These are phyloP conservation scores for Camillea tinctor DNA, from an alignment of 2,329 filamentous ascomycete species.

Conservation along the genomic window DNA sequence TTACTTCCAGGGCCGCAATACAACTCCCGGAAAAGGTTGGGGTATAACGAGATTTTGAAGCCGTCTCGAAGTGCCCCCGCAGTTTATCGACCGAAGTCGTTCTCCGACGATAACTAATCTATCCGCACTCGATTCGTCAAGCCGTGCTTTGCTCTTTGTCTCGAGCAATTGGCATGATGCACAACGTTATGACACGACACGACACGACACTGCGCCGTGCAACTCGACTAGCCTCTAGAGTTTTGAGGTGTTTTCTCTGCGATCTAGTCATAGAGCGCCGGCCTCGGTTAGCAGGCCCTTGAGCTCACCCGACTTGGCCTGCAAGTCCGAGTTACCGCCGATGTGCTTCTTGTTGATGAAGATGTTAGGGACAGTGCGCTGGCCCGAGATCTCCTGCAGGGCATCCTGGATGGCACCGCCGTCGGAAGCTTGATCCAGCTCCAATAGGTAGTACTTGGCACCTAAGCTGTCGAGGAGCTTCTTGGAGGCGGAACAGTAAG, in stretches of 20 bases:
- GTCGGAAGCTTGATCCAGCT: conserved; percentile 84
- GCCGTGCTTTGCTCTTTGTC: neutral
- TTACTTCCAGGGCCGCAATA: neutral
- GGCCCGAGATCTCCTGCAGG: conserved; percentile 74
- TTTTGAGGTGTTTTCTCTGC: conserved; percentile 12
- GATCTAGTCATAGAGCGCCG: conserved; percentile 54
- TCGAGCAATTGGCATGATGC: too few relatives aligned
- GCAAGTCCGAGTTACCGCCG: conserved; percentile 90
- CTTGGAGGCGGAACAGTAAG: conserved; percentile 85
- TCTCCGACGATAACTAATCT: neutral
- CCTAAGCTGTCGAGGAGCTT: conserved; percentile 64
- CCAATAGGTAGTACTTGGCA: conserved; percentile 72
- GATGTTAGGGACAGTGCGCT: conserved; percentile 93
- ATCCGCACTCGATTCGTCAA: neutral
- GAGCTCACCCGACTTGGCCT: conserved; percentile 65
- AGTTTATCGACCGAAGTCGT: too few relatives aligned
- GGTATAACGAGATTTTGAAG: neutral
- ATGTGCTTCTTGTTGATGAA: conserved; percentile 91
- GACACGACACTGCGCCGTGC: too few relatives aligned
- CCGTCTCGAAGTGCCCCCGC: neutral
- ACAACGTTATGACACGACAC: too few relatives aligned
- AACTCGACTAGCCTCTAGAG: conserved; percentile 2
- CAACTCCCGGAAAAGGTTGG: neutral
- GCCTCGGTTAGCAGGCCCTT: conserved; percentile 62
- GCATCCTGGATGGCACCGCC: conserved; percentile 80